These are phyloP conservation scores for Cyclospora cayetanensis DNA, from an alignment of 169 alveolate genomes.

Conservation along the genomic window DNA sequence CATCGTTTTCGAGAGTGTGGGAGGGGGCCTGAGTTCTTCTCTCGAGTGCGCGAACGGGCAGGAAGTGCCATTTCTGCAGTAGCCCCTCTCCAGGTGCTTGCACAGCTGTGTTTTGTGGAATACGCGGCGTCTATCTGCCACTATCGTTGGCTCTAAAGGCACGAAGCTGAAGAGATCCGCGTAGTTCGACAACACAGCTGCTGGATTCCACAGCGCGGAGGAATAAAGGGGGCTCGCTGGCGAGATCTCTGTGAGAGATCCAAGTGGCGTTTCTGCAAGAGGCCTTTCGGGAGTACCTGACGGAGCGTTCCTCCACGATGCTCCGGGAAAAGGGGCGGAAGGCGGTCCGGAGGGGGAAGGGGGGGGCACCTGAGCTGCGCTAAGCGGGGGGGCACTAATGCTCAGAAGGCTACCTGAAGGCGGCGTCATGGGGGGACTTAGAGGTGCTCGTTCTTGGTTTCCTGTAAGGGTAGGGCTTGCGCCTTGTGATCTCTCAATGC, in stretches of 20 bases:
- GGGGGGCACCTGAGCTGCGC: too few species aligned
- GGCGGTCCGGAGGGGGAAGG: too few species aligned
- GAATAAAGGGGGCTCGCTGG: not conserved
- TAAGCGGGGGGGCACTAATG: too few species aligned
- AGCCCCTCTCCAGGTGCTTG: slow-evolving; percentile 72
- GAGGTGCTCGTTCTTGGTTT: too few species aligned
- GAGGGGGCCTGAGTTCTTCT: slow-evolving; percentile 72
- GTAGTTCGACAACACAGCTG: too few species aligned
- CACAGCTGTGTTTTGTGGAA: slow-evolving; percentile 77
- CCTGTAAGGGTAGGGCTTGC: too few species aligned
- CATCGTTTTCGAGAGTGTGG: slow-evolving; percentile 49
- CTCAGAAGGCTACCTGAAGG: too few species aligned
- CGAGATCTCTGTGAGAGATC: not conserved
- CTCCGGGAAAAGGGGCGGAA: not conserved
- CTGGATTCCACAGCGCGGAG: too few species aligned
- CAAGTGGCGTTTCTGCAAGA: not conserved
- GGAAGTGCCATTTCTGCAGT: slow-evolving; percentile 73
- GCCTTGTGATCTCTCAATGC: too few species aligned
- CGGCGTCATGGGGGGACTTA: too few species aligned
- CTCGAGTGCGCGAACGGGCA: slow-evolving; percentile 78
- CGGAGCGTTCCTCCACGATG: not conserved
- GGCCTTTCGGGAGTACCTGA: too few species aligned
- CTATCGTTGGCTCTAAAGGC: slow-evolving; percentile 37
- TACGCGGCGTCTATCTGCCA: slow-evolving; percentile 66
- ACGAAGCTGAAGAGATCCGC: not conserved